Evolutionary conservation across 1,284 basidiomycete genomes (phyloP), one percentile per base, ranked within the genome.

Genomic region (Boletellus sp.): DNA sequence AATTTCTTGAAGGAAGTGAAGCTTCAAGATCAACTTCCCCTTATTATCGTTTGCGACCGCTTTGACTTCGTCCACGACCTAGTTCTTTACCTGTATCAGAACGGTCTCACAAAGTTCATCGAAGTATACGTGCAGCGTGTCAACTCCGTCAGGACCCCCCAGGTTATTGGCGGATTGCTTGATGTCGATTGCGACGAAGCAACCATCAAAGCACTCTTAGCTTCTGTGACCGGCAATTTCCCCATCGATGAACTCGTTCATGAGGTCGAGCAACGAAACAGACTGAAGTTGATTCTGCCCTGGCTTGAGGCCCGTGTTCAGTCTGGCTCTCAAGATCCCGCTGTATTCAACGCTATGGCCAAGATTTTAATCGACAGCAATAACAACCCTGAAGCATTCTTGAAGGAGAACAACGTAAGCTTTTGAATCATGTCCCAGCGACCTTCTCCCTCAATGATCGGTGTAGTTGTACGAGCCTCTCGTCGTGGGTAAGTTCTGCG

Each of bases 1-100:
- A 99, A 99, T 78, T 99, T 97, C 87, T 86, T 99, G 73, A 96
- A 95, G 71, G 97, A 99, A 70, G 96, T 96, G 64, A 97, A 97
- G 68, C 86, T 99, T 36, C 75, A 86, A 41, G 97, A 99, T 71
- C 97, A 99, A 71, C 85, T 99, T 35, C 97, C 97, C 13, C 87
- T 99, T 64, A 99, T 99, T 79, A 99, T 99, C 60, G 97, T 99
- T 64, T 99, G 97, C 82, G 97, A 99, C 73, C 93, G 97, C 36
- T 99, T 99, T 80, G 95, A 98, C 80, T 99, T 98, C 68, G 97
- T 99, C 11, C 97, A 99, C 71, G 97, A 99, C 67, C 85, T 99
- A 52, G 96, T 99, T 35, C 83, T 99, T 33, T 99, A 99, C 74
- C 83, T 99, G 30, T 99, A 99, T 75, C 97, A 99, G 75, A 98